Conservation (phyloP, 306 rosid species). For the Vigna radiata region DNA sequence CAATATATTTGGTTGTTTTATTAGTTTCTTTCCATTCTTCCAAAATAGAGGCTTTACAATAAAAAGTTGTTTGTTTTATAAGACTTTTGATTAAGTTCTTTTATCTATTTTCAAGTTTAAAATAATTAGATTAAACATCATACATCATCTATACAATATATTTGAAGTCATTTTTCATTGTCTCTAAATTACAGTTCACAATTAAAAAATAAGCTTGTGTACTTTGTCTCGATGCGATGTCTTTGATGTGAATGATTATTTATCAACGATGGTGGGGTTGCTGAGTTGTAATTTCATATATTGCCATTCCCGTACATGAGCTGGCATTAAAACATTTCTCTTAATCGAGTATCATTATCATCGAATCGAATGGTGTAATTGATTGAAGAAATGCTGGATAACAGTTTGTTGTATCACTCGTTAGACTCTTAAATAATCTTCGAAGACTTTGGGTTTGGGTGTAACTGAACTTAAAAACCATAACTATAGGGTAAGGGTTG, state of each 20-base stretch:
- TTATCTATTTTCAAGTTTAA: no score
- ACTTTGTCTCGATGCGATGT: not conserved
- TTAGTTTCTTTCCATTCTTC: no score
- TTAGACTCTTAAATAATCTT: slow-evolving; percentile 32
- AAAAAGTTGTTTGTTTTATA: no score
- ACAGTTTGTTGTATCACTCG: slow-evolving; percentile 13
- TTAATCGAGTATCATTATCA: slow-evolving; percentile 38
- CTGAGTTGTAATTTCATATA: slow-evolving; percentile 14
- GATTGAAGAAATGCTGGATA: slow-evolving; percentile 29
- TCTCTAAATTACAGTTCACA: no score
- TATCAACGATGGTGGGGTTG: not conserved
- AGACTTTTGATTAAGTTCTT: no score
- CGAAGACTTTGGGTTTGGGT: not conserved
- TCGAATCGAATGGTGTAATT: slow-evolving; percentile 11
- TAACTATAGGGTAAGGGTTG: not conserved
- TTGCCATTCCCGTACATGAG: not conserved
- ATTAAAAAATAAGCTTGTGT: no score
- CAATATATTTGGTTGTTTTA: no score
- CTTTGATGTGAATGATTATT: not conserved
- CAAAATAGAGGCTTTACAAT: no score
- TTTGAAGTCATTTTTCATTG: no score
- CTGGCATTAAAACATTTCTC: slow-evolving; percentile 13
- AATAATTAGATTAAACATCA: no score
- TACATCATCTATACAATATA: no score
- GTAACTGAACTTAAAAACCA: not conserved